These are phyloP conservation scores for Patellaria atrata DNA, from an alignment of 495 filamentous ascomycete genomes.

Conservation along the genomic window DNA sequence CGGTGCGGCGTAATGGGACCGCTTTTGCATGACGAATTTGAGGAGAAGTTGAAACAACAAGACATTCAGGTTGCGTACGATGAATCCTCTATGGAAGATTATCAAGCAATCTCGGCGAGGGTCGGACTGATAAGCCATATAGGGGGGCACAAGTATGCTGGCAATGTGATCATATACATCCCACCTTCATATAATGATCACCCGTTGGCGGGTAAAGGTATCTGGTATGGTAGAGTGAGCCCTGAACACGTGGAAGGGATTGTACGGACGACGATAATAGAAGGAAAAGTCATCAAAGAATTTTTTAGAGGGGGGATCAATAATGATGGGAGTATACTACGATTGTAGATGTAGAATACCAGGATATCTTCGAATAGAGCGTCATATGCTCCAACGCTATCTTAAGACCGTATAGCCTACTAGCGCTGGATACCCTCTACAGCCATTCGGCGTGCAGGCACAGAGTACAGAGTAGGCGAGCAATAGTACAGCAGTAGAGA, in stretches of 20 bases:
- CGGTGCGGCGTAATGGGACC: slow-evolving; percentile 74
- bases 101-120: slow-evolving; percentile 26
- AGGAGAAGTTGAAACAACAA: slow-evolving; percentile 29
- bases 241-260: slow-evolving; percentile 79
- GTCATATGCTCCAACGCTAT: too few relatives aligned
- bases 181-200: slow-evolving; percentile 40
- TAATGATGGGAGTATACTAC: slow-evolving; percentile 17
- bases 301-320: slow-evolving; percentile 53
- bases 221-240: slow-evolving; percentile 89
- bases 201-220: slow-evolving; percentile 61
- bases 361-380: too few relatives aligned
- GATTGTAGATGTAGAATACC: too few relatives aligned
- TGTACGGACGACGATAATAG: slow-evolving; percentile 61
- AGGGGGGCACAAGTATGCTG: slow-evolving; percentile 85
- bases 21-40: slow-evolving; percentile 53
- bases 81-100: slow-evolving; percentile 10
- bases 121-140: slow-evolving; percentile 77
- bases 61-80: slow-evolving; percentile 22
- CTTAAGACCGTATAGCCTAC: too few relatives aligned
- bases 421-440: too few relatives aligned
- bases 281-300: slow-evolving; percentile 59
- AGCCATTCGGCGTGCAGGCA: too few relatives aligned
- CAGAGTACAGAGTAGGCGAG: too few relatives aligned
- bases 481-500: too few relatives aligned
- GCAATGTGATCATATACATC: slow-evolving; percentile 84